Evolutionary conservation across 306 rosid species (phyloP), one percentile per base, ranked within the genome.

Genomic region (Canavalia gladiata): DNA sequence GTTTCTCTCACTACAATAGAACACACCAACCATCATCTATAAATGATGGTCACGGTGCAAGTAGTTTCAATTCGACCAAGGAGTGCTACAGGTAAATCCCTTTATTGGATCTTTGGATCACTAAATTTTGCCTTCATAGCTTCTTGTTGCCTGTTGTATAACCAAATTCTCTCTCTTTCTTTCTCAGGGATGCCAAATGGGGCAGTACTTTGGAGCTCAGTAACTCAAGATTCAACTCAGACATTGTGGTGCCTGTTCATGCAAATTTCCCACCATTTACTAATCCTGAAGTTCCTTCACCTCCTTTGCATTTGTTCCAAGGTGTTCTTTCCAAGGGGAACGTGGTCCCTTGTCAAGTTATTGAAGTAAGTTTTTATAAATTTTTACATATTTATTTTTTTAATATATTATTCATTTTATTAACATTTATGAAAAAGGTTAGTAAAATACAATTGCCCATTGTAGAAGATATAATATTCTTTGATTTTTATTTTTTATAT

Each of bases 141-240:
- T 37, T 37, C 2, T 37, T 2, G 41, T 62, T 75, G 29, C 6
- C 43, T 18, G 8, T 41, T 35, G 25, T 46, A 33, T 76, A 31
- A 18, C 63, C 41, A 52, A 68, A 50, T 76, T 4, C 31, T 75
- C 52, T 52, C 7, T n/a, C 2, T 39, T 41, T 33, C 42, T 33
- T 54, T 76, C 76, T 73, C 76, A 88, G 91, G 66, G 86, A 82
- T 67, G 30, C 69, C 39, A 84, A 80, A 84, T 75, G 88, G 90
- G 82, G 79, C 55, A 70, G 60, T 63, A 73, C 70, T 69, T 78
- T 84, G 79, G 88, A 82, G 28, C 81, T 75, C 12, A 88, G 68
- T 45, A 51, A 66, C 59, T 70, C 66, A 78, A 86, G 57, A 33
- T 72, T 82, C 69, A 68, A 71, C 29, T 79, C 78, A 59, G 85